Conservation (phyloP, 441 rosid species). For the Adansonia rubrostipa region DNA sequence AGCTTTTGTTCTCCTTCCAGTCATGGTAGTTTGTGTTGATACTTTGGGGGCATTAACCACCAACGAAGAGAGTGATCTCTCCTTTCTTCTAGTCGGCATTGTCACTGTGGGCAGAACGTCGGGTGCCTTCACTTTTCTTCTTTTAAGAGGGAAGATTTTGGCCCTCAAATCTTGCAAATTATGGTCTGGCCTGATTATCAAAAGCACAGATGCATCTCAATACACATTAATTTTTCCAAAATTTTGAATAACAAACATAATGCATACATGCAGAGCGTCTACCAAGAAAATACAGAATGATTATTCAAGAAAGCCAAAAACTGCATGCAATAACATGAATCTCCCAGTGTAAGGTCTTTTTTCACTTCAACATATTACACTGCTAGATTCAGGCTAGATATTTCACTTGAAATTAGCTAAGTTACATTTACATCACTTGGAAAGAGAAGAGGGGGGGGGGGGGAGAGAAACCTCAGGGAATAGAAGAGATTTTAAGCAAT, state of each 20-base stretch:
- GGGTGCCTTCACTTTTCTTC: conserved; percentile 49
- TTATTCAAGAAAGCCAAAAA: conserved; percentile 6
- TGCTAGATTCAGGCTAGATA: conserved; percentile 5
- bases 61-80: conserved; percentile 73
- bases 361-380: background rate
- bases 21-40: conserved; percentile 51
- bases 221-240: conserved; percentile 22
- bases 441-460: background rate
- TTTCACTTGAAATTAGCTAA: background rate
- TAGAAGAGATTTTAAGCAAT: background rate
- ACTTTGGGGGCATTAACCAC: conserved; percentile 69
- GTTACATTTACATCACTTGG: background rate
- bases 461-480: background rate
- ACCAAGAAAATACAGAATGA: conserved; percentile 11
- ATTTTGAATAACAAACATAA: conserved; percentile 10
- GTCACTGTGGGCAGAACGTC: conserved; percentile 46
- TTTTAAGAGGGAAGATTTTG: conserved; percentile 59
- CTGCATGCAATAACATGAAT: background rate
- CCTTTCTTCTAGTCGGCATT: conserved; percentile 67
- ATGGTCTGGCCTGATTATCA: conserved; percentile 71
- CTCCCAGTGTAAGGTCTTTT: background rate
- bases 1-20: conserved; percentile 63
- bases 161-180: conserved; percentile 69
- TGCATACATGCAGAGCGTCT: conserved; percentile 15
- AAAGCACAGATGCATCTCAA: conserved; percentile 24